These are phyloP conservation scores for Suhomyces wounanorum DNA, from an alignment of 1,139 yeast genomes.

Conservation along the genomic window DNA sequence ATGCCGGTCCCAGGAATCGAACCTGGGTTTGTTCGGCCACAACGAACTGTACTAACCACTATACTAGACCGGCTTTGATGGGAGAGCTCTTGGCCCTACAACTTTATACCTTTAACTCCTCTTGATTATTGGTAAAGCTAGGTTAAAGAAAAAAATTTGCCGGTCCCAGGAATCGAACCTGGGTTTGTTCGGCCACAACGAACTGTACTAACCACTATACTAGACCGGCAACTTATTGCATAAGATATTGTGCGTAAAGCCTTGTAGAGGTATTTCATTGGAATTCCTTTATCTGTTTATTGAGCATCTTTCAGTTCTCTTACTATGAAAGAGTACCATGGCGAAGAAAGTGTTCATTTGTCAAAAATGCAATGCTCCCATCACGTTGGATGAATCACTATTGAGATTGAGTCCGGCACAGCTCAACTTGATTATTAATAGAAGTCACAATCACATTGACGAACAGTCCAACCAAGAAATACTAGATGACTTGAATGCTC, in stretches of 20 bases:
- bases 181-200: conserved; percentile 51
- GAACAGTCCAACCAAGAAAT: conserved; percentile 17
- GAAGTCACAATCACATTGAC: conserved; percentile 16
- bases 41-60: conserved; percentile 50
- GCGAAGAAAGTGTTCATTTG: conserved; percentile 24
- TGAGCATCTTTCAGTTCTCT: not conserved
- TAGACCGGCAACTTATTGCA: conserved; percentile 33
- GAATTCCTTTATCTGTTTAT: not conserved
- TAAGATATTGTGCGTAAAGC: not conserved
- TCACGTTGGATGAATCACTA: conserved; percentile 34
- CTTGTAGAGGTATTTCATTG: not conserved
- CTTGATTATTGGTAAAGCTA: too few species aligned
- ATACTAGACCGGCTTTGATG: conserved; percentile 45
- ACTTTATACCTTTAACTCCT: not conserved
- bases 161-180: conserved; percentile 51
- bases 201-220: conserved; percentile 49
- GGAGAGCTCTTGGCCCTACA: not conserved
- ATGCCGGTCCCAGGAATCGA: conserved; percentile 50
- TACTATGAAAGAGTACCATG: not conserved
- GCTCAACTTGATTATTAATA: conserved; percentile 32
- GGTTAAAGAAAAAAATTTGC: conserved; percentile 23
- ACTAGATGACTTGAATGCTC: conserved; percentile 26
- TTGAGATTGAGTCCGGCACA: conserved; percentile 35
- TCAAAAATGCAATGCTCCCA: conserved; percentile 37
- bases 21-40: conserved; percentile 51